Evolutionary conservation across 768 basidiomycete species (phyloP), one percentile per base, ranked within the genome.

Genomic region (Harrya chromipes): DNA sequence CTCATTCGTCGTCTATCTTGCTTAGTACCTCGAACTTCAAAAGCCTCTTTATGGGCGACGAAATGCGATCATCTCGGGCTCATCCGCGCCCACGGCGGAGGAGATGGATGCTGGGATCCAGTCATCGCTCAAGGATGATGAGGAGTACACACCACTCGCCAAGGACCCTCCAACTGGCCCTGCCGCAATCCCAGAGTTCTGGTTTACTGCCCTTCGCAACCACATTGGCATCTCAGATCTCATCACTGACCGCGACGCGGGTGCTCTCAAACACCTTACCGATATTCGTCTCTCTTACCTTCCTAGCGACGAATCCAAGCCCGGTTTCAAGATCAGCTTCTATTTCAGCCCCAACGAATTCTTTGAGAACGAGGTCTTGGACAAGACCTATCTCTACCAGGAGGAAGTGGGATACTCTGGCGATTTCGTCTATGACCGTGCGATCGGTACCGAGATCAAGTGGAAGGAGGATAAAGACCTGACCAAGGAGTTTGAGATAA

Each of bases 401-500:
- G 84, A 90, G 56, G 88, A 95, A 67, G 85, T 94, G 37, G 90
- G 89, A n/a, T 97, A 97, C 70, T 81, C 84, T 39, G 95, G 95
- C 61, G 95, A 98, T 75, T 97, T 95, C 64, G 84, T 95, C 42
- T 99, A 95, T 70, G 93, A 97, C 76, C 86, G 83, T 53, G 92
- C 95, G 40, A 83, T 90, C 63, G 95, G 95, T 19, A 87, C 87
- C 39, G 80, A 85, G 63, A 94, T 99, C 74, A 83, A 85, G 70
- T 99, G 95, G 95, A 95, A 95, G 74, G 94, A 91, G 69, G 94
- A 95, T 60, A 94, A 97, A 74, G 92, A 99, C 72, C 78, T 99
- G 50, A 99, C 95, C 44, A 92, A 93, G 74, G 90, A 90, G 73
- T 89, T 91, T 61, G 95, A 98, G 75, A 94, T 97, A 70, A 97